Percentiles rank a stretch among this genome's conserved stretches.
Conservation (phyloP, 192 early-diverging fungal species). For the Podila epigama region DNA sequence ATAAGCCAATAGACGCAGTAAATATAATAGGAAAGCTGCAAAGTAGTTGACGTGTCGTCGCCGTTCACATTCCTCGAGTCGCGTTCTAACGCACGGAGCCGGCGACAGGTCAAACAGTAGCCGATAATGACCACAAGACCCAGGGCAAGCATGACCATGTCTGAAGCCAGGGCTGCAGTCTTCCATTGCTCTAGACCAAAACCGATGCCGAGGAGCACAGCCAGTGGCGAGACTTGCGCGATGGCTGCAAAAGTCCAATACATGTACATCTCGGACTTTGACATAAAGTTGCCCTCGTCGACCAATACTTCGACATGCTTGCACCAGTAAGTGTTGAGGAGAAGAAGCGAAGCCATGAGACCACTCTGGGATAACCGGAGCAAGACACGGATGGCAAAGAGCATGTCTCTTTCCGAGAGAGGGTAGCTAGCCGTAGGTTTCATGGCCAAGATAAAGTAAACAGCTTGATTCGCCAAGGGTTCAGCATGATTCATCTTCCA, state of each 20-base stretch:
- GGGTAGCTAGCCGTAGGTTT: slow-evolving; percentile 19
- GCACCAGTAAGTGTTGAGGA: slow-evolving; percentile 46
- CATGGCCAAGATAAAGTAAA: slow-evolving; percentile 24
- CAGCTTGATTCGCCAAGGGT: too few relatives aligned
- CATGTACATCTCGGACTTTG: slow-evolving; percentile 29
- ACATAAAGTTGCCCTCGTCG: slow-evolving; percentile 47
- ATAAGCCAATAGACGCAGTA: slow-evolving; percentile 43
- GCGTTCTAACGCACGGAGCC: slow-evolving; percentile 24
- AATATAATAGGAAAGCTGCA: slow-evolving; percentile 32
- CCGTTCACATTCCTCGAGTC: slow-evolving; percentile 42
- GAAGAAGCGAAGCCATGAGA: slow-evolving; percentile 20
- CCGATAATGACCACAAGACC: slow-evolving; percentile 12
- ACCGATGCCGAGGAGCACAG: neutral
- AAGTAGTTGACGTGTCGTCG: slow-evolving; percentile 28
- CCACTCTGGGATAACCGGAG: slow-evolving; percentile 13
- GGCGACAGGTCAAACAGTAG: slow-evolving; percentile 21
- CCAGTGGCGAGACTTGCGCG: slow-evolving; percentile 9
- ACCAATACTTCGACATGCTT: slow-evolving; percentile 36
- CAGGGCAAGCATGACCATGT: slow-evolving; percentile 4
- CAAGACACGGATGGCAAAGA: slow-evolving; percentile 5
- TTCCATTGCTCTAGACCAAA: neutral
- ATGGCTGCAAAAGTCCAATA: slow-evolving; percentile 18
- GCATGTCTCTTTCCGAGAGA: neutral
- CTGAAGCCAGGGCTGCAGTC: neutral
- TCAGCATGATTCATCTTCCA: too few relatives aligned